Conservation (phyloP, 2,329 filamentous ascomycete species). For the Cytospora chrysosperma region DNA sequence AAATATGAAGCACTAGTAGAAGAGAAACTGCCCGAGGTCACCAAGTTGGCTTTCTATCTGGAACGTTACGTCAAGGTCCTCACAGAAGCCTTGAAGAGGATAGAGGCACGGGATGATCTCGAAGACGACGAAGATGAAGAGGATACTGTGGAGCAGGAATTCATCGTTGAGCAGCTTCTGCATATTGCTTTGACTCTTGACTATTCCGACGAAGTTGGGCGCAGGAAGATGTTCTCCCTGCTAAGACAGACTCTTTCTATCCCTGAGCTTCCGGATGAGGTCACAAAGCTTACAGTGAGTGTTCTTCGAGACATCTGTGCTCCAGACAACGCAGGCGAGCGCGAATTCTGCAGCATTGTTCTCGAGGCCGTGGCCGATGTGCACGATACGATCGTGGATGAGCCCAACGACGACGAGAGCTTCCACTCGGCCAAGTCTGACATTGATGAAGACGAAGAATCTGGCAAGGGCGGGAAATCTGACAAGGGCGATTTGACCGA, state of each 20-base stretch:
- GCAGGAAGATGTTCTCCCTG: slow-evolving; percentile 92
- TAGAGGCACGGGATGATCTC: slow-evolving; percentile 52
- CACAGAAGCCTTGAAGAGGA: slow-evolving; percentile 60
- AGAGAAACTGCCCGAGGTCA: slow-evolving; percentile 94
- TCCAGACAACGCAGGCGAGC: slow-evolving; percentile 68
- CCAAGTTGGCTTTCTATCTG: slow-evolving; percentile 82
- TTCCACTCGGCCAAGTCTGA: slow-evolving; percentile 94
- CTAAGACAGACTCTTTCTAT: slow-evolving; percentile 83
- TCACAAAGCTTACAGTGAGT: slow-evolving; percentile 83
- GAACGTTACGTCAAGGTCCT: slow-evolving; percentile 74
- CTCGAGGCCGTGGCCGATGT: slow-evolving; percentile 95
- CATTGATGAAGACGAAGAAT: slow-evolving; percentile 65
- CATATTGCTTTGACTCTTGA: slow-evolving; percentile 90
- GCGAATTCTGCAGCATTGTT: slow-evolving; percentile 80
- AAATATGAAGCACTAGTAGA: slow-evolving; percentile 77
- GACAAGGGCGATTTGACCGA: slow-evolving; percentile 49
- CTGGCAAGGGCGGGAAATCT: slow-evolving; percentile 47
- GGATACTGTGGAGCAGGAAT: slow-evolving; percentile 86
- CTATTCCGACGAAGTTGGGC: slow-evolving; percentile 95
- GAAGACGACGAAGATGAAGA: slow-evolving; percentile 71
- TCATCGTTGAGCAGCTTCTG: slow-evolving; percentile 91
- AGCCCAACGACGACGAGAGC: slow-evolving; percentile 68
- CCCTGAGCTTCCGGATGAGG: slow-evolving; percentile 85
- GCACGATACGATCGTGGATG: slow-evolving; percentile 80
- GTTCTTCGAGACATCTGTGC: slow-evolving; percentile 82